A percentile compares a stretch with the other conserved stretches of the same genome.
Conservation (phyloP, 805 yeast genomes). For the Zygoascus flipseniorum region DNA sequence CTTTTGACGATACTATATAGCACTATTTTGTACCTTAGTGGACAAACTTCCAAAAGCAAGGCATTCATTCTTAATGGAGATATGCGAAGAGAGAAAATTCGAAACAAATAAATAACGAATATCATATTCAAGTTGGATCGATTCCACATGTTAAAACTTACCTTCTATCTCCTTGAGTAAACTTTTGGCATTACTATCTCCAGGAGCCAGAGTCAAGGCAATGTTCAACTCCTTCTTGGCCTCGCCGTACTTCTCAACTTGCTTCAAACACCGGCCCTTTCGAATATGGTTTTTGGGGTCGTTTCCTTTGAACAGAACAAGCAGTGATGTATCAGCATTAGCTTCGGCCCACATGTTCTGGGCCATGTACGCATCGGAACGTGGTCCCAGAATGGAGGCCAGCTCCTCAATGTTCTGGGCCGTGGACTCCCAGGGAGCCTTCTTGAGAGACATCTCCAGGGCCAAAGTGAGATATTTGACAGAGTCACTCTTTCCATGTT, state of each 20-base stretch:
- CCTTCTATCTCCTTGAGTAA: constrained; percentile 17
- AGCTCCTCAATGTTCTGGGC: constrained; percentile 28
- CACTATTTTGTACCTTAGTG: too few relatives aligned
- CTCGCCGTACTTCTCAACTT: constrained; percentile 16
- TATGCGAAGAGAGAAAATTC: background rate
- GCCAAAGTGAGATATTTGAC: constrained; percentile 29
- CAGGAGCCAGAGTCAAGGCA: constrained; percentile 13
- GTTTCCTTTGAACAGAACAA: constrained; percentile 25
- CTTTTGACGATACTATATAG: too few relatives aligned
- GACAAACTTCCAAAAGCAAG: too few relatives aligned
- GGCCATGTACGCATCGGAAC: constrained; percentile 33
- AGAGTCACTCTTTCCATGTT: constrained; percentile 28
- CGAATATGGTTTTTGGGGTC: constrained; percentile 29
- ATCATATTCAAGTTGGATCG: background rate
- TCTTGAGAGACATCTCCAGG: constrained; percentile 31
- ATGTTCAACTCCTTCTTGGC: constrained; percentile 17
- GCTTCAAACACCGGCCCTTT: constrained; percentile 25
- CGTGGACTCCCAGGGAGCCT: constrained; percentile 34
- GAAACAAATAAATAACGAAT: background rate
- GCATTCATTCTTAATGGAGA: too few relatives aligned
- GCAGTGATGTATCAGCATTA: constrained; percentile 29
- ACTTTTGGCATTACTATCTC: constrained; percentile 11
- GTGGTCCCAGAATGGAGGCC: constrained; percentile 23
- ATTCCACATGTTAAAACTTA: background rate
- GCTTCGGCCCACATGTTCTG: constrained; percentile 31